phyloP scores from a whole-genome alignment of 2,329 filamentous ascomycete species.

The Phialocephala subalpina region DNA sequence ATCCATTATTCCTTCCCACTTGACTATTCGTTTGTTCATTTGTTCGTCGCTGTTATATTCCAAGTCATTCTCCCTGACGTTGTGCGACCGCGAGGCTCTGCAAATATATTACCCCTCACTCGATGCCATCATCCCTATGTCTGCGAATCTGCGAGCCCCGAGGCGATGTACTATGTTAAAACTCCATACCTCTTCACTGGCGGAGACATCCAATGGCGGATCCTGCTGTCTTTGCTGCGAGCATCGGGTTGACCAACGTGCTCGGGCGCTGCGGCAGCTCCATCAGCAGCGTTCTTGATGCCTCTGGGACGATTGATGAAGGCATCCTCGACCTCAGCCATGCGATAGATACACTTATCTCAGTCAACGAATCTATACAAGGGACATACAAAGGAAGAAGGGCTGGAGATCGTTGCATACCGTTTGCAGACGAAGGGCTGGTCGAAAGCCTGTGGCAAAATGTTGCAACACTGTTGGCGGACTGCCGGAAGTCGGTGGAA shows the following conservation, averaged over 20 bases:
- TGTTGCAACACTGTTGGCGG: not conserved
- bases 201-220: not conserved
- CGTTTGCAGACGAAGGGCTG: not conserved
- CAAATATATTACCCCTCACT: not conserved
- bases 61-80: not conserved
- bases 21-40: not conserved
- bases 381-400: not conserved
- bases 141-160: not conserved
- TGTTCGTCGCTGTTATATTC: not conserved
- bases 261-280: not conserved
- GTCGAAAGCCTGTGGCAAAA: slow-evolving; percentile 6
- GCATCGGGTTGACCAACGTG: not conserved
- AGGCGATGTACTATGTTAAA: not conserved
- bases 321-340: not conserved
- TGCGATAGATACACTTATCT: not conserved
- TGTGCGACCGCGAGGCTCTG: slow-evolving; percentile 1
- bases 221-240: not conserved
- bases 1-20: not conserved
- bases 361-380: not conserved
- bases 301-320: not conserved
- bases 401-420: not conserved
- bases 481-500: not conserved
- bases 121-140: not conserved
- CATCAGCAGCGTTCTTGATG: not conserved
- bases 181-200: not conserved